Evolutionary conservation across 108 stramenopile genomes (phyloP), one percentile per base, ranked within the genome.

Genomic region (Cyclotella atomus): DNA sequence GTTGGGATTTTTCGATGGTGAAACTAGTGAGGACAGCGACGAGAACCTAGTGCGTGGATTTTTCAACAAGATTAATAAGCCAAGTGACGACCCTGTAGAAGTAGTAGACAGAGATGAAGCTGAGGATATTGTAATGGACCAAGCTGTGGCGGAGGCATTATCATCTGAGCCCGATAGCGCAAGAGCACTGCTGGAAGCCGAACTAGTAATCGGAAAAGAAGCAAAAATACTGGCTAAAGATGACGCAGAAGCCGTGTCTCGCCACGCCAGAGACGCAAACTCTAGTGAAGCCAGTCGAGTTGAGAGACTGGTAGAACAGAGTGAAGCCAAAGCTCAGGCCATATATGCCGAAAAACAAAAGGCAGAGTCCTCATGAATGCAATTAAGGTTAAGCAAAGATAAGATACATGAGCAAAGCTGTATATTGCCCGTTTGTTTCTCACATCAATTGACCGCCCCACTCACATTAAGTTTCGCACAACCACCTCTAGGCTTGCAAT

Each of bases 221-320:
- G 60, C 82, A 27, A 49, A 46, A 21, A 46, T 46, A 41, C 32
- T 65, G 16, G 65, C 87, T 24, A 60, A 50, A 10, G 63, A 72
- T 28, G 68, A 72, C 68, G 73, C 84, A 55, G 70, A 77, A 64
- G 65, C 77, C 52, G 29, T 74, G 44, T 43, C 80, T 28, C 61
- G 66, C 29, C 63, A 73, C 36, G 80, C 76, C 0, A 52, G 52
- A 46, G 65, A 35, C 25, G 49, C 28, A 55, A 87, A 64, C 55
- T 59, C 33, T 62, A 75, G 81, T 24, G 83, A 86, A 24, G 90
- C 90, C 2, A 59, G 44, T 33, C 73, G 84, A 30, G 68, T 93
- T 25, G 92, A 93, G 47, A 73, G 86, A 41, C 69, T 93, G 79
- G 87, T 93, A 0, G 86, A 88, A 50, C 74, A 86, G 25, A 83